These are phyloP conservation scores for Aspergillus pseudoterreus DNA, from an alignment of 2,329 filamentous ascomycete genomes.

Conservation along the genomic window DNA sequence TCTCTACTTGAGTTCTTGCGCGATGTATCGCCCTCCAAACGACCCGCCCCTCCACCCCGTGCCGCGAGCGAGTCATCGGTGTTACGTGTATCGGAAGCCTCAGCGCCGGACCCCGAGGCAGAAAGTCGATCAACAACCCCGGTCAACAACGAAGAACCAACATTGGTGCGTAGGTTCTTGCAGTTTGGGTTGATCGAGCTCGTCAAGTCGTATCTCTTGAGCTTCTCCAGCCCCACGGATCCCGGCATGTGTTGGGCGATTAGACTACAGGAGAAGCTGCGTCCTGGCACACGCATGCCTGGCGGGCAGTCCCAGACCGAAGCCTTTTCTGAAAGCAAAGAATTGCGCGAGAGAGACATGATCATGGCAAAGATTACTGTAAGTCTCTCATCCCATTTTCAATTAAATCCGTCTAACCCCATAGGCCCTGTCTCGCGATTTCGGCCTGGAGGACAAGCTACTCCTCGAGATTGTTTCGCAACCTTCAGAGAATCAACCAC, in stretches of 20 bases:
- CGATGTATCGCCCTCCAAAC: constrained; percentile 53
- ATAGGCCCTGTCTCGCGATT: constrained; percentile 52
- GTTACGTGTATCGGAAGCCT: constrained; percentile 26
- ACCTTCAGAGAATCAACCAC: constrained; percentile 36
- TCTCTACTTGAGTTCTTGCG: constrained; percentile 57
- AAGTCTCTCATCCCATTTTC: constrained; percentile 11
- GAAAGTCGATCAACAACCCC: constrained; percentile 40
- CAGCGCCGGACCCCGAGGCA: constrained; percentile 58
- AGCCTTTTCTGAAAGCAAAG: constrained; percentile 48
- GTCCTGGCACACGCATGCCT: constrained; percentile 51
- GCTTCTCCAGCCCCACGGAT: constrained; percentile 30
- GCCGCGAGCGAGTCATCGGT: constrained; percentile 49
- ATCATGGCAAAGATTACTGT: constrained; percentile 56
- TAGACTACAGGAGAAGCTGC: constrained; percentile 55
- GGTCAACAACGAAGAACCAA: constrained; percentile 43
- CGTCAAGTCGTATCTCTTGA: constrained; percentile 57
- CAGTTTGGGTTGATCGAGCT: constrained; percentile 61
- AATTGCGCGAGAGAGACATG: constrained; percentile 51
- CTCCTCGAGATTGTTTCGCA: constrained; percentile 45
- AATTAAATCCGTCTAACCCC: constrained; percentile 5
- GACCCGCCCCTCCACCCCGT: constrained; percentile 58
- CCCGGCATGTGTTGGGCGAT: constrained; percentile 43
- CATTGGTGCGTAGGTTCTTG: constrained; percentile 52
- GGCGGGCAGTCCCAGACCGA: constrained; percentile 48
- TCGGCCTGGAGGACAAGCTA: constrained; percentile 48